Base-by-base conservation (phyloP, 177 flowering plant genomes). In the Vitis hybrid region DNA sequence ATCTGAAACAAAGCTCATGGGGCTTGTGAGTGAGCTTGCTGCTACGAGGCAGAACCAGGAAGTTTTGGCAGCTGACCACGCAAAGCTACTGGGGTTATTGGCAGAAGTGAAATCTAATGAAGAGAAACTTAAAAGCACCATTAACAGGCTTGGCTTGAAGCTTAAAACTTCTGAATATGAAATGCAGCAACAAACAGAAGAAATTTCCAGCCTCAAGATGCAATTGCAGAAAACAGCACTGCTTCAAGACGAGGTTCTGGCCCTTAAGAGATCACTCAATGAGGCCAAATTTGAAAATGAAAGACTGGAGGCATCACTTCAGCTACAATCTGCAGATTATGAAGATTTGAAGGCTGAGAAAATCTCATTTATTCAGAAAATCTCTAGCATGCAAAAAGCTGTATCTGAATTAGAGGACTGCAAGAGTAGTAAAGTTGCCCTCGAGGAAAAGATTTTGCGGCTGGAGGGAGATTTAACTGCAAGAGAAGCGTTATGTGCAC, bases 391-490 rank as follows among this genome's bases (percentile, higher is more conserved):
- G 85, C 78, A 83, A 63, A 0, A 76, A 76, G 76, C 75, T 20
- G 63, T 74, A 63, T 60, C 78, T 49, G 84, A 83, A 65, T 71
- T 68, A 51, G 87, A 85, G 70, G 82, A 77, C 45, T 75, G 77
- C 75, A 82, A 50, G 65, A 73, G 59, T 16, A 72, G 61, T 34
- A 83, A 64, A 68, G 68, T 74, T 59, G 76, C 82, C 22, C 72
- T 85, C 14, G 85, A 83, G 75, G 89, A 85, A 70, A 82, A 82
- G 72, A 59, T 83, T 73, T 61, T 85, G 63, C 71, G 85, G 58
- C 68, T 83, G 56, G 83, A 83, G 69, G 81, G 85, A 59, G 89
- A 85, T 74, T 72, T 85, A 67, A 75, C 68, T 60, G 89, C 84
- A 56, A 83, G 76, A 73, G 82, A 82, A 75, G 89, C 85, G 51